These are phyloP conservation scores for Pseudocercospora macadamiae DNA, from an alignment of 2,329 filamentous ascomycete species.

Conservation along the genomic window DNA sequence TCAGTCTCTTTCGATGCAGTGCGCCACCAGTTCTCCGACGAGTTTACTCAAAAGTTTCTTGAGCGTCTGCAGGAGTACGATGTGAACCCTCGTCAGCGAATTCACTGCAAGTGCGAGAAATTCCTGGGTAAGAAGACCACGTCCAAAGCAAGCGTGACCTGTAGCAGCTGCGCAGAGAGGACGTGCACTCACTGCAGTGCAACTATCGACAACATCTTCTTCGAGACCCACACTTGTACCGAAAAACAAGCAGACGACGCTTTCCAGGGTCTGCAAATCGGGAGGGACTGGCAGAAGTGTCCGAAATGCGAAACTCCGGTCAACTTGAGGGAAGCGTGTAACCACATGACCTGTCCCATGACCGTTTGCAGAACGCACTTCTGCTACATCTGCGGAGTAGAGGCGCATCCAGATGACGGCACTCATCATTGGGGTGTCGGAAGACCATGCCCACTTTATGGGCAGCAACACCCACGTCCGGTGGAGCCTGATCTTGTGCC, in stretches of 20 bases:
- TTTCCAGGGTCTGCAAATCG: slow-evolving; percentile 17
- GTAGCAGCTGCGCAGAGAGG: background rate
- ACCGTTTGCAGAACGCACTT: background rate
- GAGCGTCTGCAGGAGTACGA: background rate
- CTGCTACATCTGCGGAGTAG: background rate
- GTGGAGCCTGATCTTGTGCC: too few relatives aligned
- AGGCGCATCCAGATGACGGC: background rate
- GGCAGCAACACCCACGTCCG: too few relatives aligned
- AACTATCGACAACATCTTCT: background rate
- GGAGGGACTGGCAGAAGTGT: slow-evolving; percentile 25
- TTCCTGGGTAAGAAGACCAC: background rate
- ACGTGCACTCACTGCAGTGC: background rate
- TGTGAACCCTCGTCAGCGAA: background rate
- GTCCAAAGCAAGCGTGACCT: background rate
- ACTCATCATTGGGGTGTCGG: background rate
- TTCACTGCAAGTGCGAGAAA: background rate
- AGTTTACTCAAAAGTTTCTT: background rate
- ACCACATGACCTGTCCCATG: background rate
- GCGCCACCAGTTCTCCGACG: background rate
- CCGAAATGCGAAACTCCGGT: slow-evolving; percentile 11
- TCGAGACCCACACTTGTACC: background rate
- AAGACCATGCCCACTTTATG: background rate
- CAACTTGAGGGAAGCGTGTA: slow-evolving; percentile 17
- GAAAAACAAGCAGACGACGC: background rate
- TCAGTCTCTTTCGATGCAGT: background rate